Conservation (phyloP, 208 protist genomes). For the Chromosphaera perkinsii region DNA sequence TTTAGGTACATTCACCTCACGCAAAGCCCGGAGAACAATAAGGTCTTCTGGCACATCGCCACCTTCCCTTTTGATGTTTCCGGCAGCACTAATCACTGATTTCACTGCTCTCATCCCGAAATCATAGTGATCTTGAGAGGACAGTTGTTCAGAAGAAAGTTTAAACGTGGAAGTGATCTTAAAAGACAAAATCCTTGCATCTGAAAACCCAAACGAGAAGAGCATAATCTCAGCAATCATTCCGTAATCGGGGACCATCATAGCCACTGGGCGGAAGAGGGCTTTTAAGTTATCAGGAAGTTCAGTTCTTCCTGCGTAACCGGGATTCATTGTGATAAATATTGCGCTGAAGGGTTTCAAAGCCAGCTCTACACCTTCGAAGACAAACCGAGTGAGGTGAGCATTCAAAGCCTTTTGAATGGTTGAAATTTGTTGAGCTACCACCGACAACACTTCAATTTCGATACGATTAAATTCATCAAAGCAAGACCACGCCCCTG, state of each 20-base stretch:
- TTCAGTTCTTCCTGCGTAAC: slow-evolving; percentile 87
- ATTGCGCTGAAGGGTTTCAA: slow-evolving; percentile 83
- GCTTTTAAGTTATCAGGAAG: slow-evolving; percentile 90
- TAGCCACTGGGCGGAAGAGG: slow-evolving; percentile 85
- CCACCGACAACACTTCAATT: slow-evolving; percentile 89
- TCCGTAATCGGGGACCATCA: slow-evolving; percentile 97
- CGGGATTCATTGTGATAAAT: slow-evolving; percentile 97
- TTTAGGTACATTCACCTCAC: too few species aligned
- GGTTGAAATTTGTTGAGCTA: slow-evolving; percentile 87
- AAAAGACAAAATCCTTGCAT: slow-evolving; percentile 80
- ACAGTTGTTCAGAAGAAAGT: slow-evolving; percentile 93
- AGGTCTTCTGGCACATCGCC: too few species aligned
- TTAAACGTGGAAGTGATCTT: slow-evolving; percentile 95
- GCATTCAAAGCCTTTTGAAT: slow-evolving; percentile 77
- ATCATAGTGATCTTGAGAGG: slow-evolving; percentile 94
- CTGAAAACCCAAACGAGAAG: slow-evolving; percentile 94
- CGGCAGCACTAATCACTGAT: too few species aligned
- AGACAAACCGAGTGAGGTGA: slow-evolving; percentile 65
- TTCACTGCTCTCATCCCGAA: slow-evolving; percentile 97
- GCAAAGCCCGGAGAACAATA: too few species aligned
- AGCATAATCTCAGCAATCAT: slow-evolving; percentile 95
- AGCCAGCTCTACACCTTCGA: slow-evolving; percentile 84
- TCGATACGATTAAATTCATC: slow-evolving; percentile 98
- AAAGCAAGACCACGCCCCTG: slow-evolving; percentile 90
- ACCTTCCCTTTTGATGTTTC: too few species aligned